These are phyloP conservation scores for Penicillium capsulatum DNA, from an alignment of 2,329 filamentous ascomycete species.

Conservation along the genomic window DNA sequence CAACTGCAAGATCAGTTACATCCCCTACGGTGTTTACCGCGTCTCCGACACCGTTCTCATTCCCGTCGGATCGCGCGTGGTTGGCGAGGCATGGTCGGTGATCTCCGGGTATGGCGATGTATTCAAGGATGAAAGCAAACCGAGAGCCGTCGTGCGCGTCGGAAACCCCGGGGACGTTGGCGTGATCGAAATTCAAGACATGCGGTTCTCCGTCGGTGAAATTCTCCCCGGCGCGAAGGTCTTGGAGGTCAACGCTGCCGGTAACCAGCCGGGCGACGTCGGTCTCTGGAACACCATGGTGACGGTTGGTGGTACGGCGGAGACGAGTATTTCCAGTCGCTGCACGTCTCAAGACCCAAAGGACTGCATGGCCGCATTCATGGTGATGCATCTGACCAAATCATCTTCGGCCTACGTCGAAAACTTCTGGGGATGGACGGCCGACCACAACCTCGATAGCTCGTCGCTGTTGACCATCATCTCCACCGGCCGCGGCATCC, in stretches of 20 bases:
- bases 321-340: slow-evolving; percentile 36
- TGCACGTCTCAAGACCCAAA: slow-evolving; percentile 37
- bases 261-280: slow-evolving; percentile 46
- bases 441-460: slow-evolving; percentile 49
- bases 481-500: slow-evolving; percentile 40
- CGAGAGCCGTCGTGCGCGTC: slow-evolving; percentile 50
- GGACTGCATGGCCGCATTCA: slow-evolving; percentile 48
- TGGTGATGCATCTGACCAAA: slow-evolving; percentile 50
- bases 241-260: slow-evolving; percentile 52
- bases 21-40: slow-evolving; percentile 37
- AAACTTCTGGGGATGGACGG: slow-evolving; percentile 51
- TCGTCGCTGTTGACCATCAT: slow-evolving; percentile 28
- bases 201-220: slow-evolving; percentile 51
- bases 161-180: slow-evolving; percentile 51
- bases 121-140: slow-evolving; percentile 44
- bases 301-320: slow-evolving; percentile 47
- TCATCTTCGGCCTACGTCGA: slow-evolving; percentile 52
- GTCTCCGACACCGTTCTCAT: slow-evolving; percentile 47
- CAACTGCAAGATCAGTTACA: slow-evolving; percentile 31
- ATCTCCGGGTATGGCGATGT: slow-evolving; percentile 48
- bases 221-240: slow-evolving; percentile 44
- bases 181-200: slow-evolving; percentile 50
- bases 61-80: slow-evolving; percentile 48
- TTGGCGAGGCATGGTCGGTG: slow-evolving; percentile 53
- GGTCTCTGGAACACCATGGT: slow-evolving; percentile 49